These are phyloP conservation scores for Thermomucor indicae-seudaticae DNA, from an alignment of 371 early-diverging fungal genomes.

Conservation along the genomic window DNA sequence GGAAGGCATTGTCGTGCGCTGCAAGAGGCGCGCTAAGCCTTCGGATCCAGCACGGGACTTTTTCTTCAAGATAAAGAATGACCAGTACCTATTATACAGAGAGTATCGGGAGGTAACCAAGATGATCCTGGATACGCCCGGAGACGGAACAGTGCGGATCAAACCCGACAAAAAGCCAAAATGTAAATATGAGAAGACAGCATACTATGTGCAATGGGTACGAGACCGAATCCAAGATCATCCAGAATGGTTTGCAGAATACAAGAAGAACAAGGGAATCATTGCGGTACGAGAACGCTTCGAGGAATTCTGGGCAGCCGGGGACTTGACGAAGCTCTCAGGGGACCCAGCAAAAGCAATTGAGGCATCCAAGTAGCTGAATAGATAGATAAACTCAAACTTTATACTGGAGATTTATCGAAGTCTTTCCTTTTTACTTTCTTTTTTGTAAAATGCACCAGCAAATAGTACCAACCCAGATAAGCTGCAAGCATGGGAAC, in stretches of 20 bases:
- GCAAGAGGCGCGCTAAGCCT: slow-evolving; percentile 41
- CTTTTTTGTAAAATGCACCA: too few species aligned
- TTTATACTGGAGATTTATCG: too few species aligned
- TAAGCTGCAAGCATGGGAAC: too few species aligned
- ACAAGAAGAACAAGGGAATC: slow-evolving; percentile 71
- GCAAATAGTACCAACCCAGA: too few species aligned
- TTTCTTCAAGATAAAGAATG: slow-evolving; percentile 93
- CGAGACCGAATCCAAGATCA: slow-evolving; percentile 48
- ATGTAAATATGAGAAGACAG: slow-evolving; percentile 52
- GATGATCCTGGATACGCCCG: slow-evolving; percentile 30
- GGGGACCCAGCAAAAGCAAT: slow-evolving; percentile 1
- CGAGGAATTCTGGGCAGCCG: slow-evolving; percentile 13
- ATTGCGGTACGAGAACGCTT: slow-evolving; percentile 34
- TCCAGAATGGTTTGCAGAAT: slow-evolving; percentile 70
- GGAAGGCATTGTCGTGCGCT: slow-evolving; percentile 95
- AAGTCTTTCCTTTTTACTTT: too few species aligned
- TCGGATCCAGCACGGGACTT: slow-evolving; percentile 43
- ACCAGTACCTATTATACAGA: slow-evolving; percentile 88
- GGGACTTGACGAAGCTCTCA: not conserved
- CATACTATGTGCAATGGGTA: slow-evolving; percentile 77
- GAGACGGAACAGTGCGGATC: slow-evolving; percentile 6
- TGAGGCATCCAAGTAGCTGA: not conserved
- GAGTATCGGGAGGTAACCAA: slow-evolving; percentile 95
- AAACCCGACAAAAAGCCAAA: slow-evolving; percentile 6
- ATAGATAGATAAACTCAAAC: too few species aligned